phyloP scores from a whole-genome alignment of 352 stramenopile species.

The Phytophthora podocarpi region DNA sequence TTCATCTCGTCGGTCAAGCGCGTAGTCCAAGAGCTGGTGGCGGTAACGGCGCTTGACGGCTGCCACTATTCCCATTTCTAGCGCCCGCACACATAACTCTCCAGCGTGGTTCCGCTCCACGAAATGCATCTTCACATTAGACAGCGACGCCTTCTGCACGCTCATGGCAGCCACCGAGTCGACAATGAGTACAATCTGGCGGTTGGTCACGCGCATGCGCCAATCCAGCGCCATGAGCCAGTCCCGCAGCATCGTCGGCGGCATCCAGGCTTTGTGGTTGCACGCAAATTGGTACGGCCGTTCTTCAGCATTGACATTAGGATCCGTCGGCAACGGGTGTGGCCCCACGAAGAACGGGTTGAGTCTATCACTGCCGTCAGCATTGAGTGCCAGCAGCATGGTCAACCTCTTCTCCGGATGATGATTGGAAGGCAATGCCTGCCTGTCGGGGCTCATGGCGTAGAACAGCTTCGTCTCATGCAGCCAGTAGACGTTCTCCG shows the following conservation, averaged over 20 bases:
- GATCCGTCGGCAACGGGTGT: conserved; percentile 29
- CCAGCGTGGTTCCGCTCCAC: conserved; percentile 38
- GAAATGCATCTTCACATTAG: conserved; percentile 71
- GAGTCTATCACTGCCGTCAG: conserved; percentile 68
- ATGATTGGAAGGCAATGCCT: conserved; percentile 29
- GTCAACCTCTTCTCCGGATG: conserved; percentile 56
- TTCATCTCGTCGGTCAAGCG: conserved; percentile 51
- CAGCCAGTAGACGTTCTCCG: conserved; percentile 77
- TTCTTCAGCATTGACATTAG: conserved; percentile 15
- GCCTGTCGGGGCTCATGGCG: conserved; percentile 40
- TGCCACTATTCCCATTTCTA: conserved; percentile 50
- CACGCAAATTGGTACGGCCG: conserved; percentile 61
- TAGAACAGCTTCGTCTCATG: conserved; percentile 73
- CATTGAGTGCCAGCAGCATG: conserved; percentile 67
- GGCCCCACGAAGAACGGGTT: conserved; percentile 74
- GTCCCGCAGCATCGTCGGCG: conserved; percentile 76
- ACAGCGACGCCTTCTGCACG: conserved; percentile 61
- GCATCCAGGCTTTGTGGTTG: conserved; percentile 76
- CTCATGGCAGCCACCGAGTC: conserved; percentile 62
- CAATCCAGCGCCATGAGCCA: conserved; percentile 81
- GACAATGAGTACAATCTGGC: conserved; percentile 70
- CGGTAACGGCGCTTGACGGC: conserved; percentile 69
- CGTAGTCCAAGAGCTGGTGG: conserved; percentile 47
- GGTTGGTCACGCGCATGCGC: conserved; percentile 78
- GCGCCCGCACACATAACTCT: conserved; percentile 43